phyloP scores from a whole-genome alignment of 805 yeast species.

The Brettanomyces anomalus region DNA sequence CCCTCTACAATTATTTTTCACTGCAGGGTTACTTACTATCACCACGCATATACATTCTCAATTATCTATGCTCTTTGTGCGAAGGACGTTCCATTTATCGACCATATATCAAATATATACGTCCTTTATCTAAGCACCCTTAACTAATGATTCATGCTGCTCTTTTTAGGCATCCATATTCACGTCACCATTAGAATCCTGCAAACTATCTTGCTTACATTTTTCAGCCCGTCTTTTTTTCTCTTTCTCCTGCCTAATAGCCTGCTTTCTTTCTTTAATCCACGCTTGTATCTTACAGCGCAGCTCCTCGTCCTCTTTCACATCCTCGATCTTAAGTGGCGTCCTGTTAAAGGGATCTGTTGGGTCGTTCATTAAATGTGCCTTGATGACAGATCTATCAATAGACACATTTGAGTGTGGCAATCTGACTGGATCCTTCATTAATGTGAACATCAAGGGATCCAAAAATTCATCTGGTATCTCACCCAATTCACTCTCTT shows the following conservation, averaged over 20 bases:
- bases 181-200: slow-evolving; percentile 19
- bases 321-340: slow-evolving; percentile 86
- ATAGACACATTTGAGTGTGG: slow-evolving; percentile 81
- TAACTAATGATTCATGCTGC: neutral
- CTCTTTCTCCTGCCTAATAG: slow-evolving; percentile 8
- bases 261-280: slow-evolving; percentile 33
- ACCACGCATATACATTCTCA: no score
- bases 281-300: slow-evolving; percentile 52
- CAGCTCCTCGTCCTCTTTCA: slow-evolving; percentile 66
- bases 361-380: slow-evolving; percentile 87
- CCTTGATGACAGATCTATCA: slow-evolving; percentile 85
- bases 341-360: slow-evolving; percentile 96
- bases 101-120: no score
- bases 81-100: no score
- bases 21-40: no score
- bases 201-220: slow-evolving; percentile 3
- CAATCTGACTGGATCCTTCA: slow-evolving; percentile 93
- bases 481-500: slow-evolving; percentile 84
- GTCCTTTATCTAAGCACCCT: neutral
- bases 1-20: no score
- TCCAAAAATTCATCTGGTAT: slow-evolving; percentile 95
- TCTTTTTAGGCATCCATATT: slow-evolving; percentile 8
- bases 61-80: no score
- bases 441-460: slow-evolving; percentile 91
- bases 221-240: neutral